Percentiles rank a stretch among this genome's conserved stretches.
Conservation (phyloP, 164 flowering plant species). For the Santalum album region DNA sequence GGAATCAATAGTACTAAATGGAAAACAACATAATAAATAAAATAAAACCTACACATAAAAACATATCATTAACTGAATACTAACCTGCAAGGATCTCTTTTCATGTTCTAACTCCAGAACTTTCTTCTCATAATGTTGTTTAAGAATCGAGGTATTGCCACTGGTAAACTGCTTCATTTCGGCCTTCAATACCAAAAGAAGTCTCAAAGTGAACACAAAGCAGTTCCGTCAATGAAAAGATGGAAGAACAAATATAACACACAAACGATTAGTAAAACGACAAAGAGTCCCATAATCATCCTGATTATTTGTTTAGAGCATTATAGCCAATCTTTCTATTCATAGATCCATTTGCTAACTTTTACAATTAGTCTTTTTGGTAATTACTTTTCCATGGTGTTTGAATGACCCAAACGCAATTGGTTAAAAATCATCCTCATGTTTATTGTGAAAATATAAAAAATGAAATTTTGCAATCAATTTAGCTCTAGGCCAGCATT, state of each 20-base stretch:
- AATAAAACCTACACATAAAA: neutral
- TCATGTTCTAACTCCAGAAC: slow-evolving; percentile 83
- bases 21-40: neutral
- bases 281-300: neutral
- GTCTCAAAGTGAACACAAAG: neutral
- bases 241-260: neutral
- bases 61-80: neutral
- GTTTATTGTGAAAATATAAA: too few relatives aligned
- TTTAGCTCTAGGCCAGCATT: too few relatives aligned
- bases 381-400: too few relatives aligned
- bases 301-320: too few relatives aligned
- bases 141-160: slow-evolving; percentile 68
- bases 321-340: too few relatives aligned
- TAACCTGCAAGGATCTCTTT: slow-evolving; percentile 64
- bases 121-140: slow-evolving; percentile 94
- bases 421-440: too few relatives aligned
- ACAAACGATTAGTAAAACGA: neutral
- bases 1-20: neutral
- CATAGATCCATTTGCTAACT: too few relatives aligned
- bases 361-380: too few relatives aligned
- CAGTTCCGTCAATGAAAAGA: neutral
- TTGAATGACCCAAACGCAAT: too few relatives aligned
- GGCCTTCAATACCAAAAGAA: slow-evolving; percentile 44
- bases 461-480: too few relatives aligned
- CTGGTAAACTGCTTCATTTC: slow-evolving; percentile 80